Evolutionary conservation across 73 alveolate species (phyloP), one percentile per base, ranked within the genome.

Genomic region (Paraurostyla sp.): DNA sequence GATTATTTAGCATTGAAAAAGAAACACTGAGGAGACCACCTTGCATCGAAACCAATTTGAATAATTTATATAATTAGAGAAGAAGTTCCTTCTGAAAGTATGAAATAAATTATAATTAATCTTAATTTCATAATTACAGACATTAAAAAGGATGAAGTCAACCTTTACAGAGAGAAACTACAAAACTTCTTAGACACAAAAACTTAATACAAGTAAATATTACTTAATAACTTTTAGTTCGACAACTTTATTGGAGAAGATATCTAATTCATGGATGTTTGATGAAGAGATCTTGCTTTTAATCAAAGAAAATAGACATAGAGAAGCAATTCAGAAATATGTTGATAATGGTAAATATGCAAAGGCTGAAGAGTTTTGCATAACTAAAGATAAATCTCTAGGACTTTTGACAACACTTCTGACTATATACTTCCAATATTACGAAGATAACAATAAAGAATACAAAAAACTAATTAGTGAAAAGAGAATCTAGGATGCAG

Each of bases 331-430:
- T 7, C 23, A 87, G 25, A 46, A 27, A 35, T 87, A 48, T 45
- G 93, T 87, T 4, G 85, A 48, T 27, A 36, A 40, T 0, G 76
- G 52, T 0, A 25, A 35, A 49, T 56, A 0, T 57, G 78, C 35
- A 42, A 80, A 87, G 41, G 93, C 93, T 25, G 71, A 68, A 51
- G 93, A 87, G 22, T 87, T 58, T 41, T 87, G 93, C 54, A n/a
- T 87, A 4, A 68, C 68, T 30, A 48, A 75, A 56, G 93, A 85
- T 38, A 85, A 85, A 71, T 30, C 85, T n/a, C 51, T 32, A 22
- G 69, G 80, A 18, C 60, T 87, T 0, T 56, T 87, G 35, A 73
- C 84, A 1, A 51, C 83, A 7, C 85, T 87, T 0, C 73, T 87
- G 60, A 56, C 42, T 11, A 75, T 87, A 15, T 87, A 87, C 81